A percentile compares a stretch with the other conserved stretches of the same genome.
Evolutionary conservation across 2,329 filamentous ascomycete species (phyloP).

Genomic region (Helotiales sp.): DNA sequence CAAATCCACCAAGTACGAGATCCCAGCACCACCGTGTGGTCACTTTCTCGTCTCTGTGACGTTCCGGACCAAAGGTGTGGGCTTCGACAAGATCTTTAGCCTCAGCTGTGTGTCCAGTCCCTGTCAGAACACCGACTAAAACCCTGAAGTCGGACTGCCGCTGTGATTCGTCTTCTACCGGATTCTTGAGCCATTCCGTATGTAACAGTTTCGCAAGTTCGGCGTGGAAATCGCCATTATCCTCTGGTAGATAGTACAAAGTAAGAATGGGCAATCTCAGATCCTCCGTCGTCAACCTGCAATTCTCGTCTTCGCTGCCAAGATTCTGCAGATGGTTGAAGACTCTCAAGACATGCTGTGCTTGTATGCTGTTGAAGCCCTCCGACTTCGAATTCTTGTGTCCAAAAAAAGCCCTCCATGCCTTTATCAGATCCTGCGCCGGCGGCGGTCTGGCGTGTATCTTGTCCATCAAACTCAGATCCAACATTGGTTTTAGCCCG

Average conservation of each 20-base stretch:
- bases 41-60: slow-evolving; percentile 10
- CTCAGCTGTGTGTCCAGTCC: slow-evolving; percentile 35
- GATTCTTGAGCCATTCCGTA: slow-evolving; percentile 9
- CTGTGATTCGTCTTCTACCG: neutral
- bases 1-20: slow-evolving; percentile 64
- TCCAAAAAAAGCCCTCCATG: slow-evolving; percentile 67
- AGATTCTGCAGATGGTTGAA: slow-evolving; percentile 61
- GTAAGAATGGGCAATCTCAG: slow-evolving; percentile 27
- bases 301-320: slow-evolving; percentile 29
- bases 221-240: slow-evolving; percentile 27
- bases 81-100: slow-evolving; percentile 33
- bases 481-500: slow-evolving; percentile 73
- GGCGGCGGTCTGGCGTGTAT: slow-evolving; percentile 69
- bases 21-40: slow-evolving; percentile 50
- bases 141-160: slow-evolving; percentile 3
- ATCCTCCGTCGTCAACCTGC: slow-evolving; percentile 24
- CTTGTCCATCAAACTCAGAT: slow-evolving; percentile 66
- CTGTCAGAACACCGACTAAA: slow-evolving; percentile 30
- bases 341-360: slow-evolving; percentile 62
- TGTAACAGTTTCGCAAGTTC: slow-evolving; percentile 38
- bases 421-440: slow-evolving; percentile 64
- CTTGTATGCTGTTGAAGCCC: slow-evolving; percentile 69
- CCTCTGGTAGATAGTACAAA: slow-evolving; percentile 34
- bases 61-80: neutral
- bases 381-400: slow-evolving; percentile 55